phyloP scores from a whole-genome alignment of 768 basidiomycete species.

The Xerocomellus intermedius region DNA sequence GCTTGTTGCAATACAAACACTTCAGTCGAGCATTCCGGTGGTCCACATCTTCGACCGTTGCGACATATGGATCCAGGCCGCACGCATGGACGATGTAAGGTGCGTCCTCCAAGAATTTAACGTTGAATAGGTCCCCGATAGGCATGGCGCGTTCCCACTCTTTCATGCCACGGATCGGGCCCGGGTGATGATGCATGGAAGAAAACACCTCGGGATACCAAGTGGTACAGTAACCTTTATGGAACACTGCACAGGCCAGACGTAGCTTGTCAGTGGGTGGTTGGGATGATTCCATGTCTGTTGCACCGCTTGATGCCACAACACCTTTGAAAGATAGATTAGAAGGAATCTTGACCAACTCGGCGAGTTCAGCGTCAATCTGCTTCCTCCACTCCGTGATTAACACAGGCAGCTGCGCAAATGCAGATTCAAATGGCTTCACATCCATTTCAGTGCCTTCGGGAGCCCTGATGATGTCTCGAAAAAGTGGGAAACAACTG shows the following conservation, averaged over 20 bases:
- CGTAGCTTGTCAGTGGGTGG: neutral
- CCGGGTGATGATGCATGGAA: neutral
- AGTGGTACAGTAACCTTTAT: neutral
- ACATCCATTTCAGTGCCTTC: neutral
- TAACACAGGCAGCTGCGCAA: neutral
- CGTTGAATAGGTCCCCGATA: neutral
- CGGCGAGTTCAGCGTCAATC: neutral
- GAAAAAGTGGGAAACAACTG: neutral
- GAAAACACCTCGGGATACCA: neutral
- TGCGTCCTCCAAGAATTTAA: neutral
- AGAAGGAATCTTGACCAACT: neutral
- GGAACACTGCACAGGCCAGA: constrained; percentile 4
- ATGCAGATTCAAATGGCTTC: constrained; percentile 3
- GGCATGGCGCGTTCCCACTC: neutral
- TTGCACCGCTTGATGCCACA: neutral
- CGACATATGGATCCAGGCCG: neutral
- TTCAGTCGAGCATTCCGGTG: neutral
- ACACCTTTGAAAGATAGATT: neutral
- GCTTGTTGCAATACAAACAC: neutral
- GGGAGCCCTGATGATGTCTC: neutral
- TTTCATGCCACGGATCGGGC: too few species aligned
- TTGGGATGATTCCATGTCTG: neutral
- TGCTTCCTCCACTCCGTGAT: constrained; percentile 2
- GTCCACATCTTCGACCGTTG: constrained; percentile 3
- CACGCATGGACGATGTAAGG: neutral